These are phyloP conservation scores for Sarocladium brachiariae DNA, from an alignment of 2,329 filamentous ascomycete species.

Conservation along the genomic window DNA sequence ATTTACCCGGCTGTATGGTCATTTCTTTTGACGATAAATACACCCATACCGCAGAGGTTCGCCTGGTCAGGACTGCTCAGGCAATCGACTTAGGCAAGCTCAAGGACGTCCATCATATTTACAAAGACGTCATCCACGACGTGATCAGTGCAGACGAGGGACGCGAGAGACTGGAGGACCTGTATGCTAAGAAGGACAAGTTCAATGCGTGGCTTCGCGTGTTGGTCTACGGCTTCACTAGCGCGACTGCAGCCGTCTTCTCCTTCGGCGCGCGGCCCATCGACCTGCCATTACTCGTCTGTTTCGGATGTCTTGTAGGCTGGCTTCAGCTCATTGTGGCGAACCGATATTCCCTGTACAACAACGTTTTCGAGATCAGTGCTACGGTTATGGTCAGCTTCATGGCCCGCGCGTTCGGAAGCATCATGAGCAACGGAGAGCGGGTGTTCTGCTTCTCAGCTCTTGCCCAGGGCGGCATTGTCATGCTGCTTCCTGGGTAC, in stretches of 20 bases:
- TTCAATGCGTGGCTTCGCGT: conserved; percentile 48
- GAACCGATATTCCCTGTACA: conserved; percentile 61
- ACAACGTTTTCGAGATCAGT: conserved; percentile 58
- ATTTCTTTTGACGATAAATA: conserved; percentile 73
- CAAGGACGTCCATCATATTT: conserved; percentile 53
- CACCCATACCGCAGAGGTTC: conserved; percentile 60
- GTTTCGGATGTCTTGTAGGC: conserved; percentile 61
- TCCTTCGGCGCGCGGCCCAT: conserved; percentile 65
- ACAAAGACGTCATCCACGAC: conserved; percentile 60
- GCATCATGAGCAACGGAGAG: conserved; percentile 35
- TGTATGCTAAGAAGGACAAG: conserved; percentile 50
- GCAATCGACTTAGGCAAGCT: conserved; percentile 56
- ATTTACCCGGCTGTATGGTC: conserved; percentile 87
- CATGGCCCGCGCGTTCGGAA: conserved; percentile 55
- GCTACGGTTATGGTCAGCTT: conserved; percentile 57
- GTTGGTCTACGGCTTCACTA: conserved; percentile 64
- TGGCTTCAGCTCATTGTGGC: conserved; percentile 63
- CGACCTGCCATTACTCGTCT: conserved; percentile 65
- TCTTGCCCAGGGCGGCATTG: conserved; percentile 57
- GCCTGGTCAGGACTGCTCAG: conserved; percentile 52
- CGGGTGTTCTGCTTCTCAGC: conserved; percentile 59
- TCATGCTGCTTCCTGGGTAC: conserved; percentile 59
- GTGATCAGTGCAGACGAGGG: conserved; percentile 52
- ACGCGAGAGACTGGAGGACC: conserved; percentile 41
- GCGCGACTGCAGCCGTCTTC: conserved; percentile 65